These are phyloP conservation scores for Poa pratensis DNA, from an alignment of 176 grass and related monocot genomes.

Conservation along the genomic window DNA sequence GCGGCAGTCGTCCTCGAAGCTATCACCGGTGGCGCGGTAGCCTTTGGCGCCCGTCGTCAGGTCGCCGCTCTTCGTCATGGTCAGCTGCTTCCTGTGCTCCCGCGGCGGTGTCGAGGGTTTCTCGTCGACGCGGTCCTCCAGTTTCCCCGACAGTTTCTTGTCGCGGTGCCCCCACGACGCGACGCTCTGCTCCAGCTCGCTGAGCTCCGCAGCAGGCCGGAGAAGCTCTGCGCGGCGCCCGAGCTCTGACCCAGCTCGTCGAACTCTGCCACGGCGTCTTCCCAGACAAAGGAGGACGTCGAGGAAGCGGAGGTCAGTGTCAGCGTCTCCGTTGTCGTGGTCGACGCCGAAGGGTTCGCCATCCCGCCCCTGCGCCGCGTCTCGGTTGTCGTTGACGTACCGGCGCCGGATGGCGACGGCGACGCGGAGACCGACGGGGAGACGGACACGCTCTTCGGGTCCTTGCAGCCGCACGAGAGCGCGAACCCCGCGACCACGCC, in stretches of 20 bases:
- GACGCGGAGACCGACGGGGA: constrained; percentile 36
- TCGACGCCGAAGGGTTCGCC: constrained; percentile 43
- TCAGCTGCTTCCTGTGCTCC: constrained; percentile 18
- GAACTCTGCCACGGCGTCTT: constrained; percentile 45
- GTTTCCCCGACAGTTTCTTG: constrained; percentile 6
- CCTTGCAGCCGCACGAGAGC: constrained; percentile 70
- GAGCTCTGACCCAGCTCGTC: constrained; percentile 16
- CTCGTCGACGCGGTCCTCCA: background rate
- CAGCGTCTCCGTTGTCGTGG: constrained; percentile 45
- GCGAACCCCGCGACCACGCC: constrained; percentile 28
- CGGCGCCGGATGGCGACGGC: constrained; percentile 1
- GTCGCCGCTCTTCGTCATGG: constrained; percentile 7
- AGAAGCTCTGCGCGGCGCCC: constrained; percentile 51
- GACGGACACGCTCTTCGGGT: constrained; percentile 63
- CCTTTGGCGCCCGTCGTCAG: background rate
- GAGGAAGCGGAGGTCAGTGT: constrained; percentile 44
- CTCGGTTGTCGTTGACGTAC: constrained; percentile 33
- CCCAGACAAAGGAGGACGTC: constrained; percentile 51
- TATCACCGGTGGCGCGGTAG: background rate
- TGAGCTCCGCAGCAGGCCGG: constrained; percentile 72
- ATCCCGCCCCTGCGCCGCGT: constrained; percentile 33
- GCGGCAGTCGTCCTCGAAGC: constrained; percentile 25
- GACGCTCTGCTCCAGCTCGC: constrained; percentile 70
- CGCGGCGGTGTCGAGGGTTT: background rate
- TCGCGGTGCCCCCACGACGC: constrained; percentile 46